Percentiles rank a stretch among this genome's conserved stretches.
phyloP scores from a whole-genome alignment of 495 filamentous ascomycete species.

The Geopyxis carbonaria region DNA sequence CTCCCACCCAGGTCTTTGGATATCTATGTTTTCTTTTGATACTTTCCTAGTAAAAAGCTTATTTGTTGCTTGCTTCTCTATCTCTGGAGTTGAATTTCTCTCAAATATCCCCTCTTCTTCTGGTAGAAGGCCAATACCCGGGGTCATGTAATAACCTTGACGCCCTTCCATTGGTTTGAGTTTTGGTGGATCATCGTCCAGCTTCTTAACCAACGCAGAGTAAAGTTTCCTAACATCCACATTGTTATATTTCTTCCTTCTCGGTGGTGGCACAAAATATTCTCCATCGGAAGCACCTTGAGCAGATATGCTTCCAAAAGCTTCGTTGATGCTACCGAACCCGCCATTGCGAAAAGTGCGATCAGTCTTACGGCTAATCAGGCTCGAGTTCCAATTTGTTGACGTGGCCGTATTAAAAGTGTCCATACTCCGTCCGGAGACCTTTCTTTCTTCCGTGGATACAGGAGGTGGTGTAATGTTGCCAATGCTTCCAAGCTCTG shows the following conservation, averaged over 20 bases:
- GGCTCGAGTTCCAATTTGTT: slow-evolving; percentile 2
- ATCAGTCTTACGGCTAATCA: not conserved
- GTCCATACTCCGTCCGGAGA: slow-evolving; percentile 1
- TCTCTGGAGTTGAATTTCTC: slow-evolving; percentile 10
- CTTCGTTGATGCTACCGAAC: too few species aligned
- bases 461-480: slow-evolving; percentile 5
- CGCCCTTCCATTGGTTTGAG: not conserved
- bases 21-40: too few species aligned
- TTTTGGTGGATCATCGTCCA: not conserved
- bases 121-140: slow-evolving; percentile 19
- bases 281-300: not conserved
- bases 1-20: too few species aligned
- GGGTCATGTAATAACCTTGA: slow-evolving; percentile 18
- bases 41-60: too few species aligned
- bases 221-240: slow-evolving; percentile 18
- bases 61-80: not conserved
- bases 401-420: slow-evolving; percentile 1
- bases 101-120: slow-evolving; percentile 22
- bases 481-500: slow-evolving; percentile 19
- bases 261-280: not conserved
- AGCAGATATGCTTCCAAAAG: too few species aligned
- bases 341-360: not conserved
- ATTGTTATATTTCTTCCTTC: slow-evolving; percentile 1
- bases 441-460: not conserved
- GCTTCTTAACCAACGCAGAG: slow-evolving; percentile 21